phyloP scores from a whole-genome alignment of 2,329 filamentous ascomycete genomes.

The Colletotrichum trifolii region DNA sequence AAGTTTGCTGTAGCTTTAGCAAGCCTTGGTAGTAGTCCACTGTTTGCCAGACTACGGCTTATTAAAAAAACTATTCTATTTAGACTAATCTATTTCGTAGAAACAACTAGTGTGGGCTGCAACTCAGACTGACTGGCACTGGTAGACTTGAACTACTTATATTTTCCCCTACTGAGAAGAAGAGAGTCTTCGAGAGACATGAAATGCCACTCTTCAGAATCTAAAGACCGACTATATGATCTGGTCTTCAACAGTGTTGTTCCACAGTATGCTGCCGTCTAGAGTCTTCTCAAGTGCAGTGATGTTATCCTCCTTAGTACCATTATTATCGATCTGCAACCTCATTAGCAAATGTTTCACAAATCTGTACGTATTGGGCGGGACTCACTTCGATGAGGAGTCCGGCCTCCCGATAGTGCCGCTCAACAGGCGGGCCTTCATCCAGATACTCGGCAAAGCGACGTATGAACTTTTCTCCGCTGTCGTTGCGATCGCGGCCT shows the following conservation, averaged over 20 bases:
- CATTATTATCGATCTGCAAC: slow-evolving; percentile 7
- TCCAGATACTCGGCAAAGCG: neutral
- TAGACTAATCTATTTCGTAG: no score
- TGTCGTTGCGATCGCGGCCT: slow-evolving; percentile 15
- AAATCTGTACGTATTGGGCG: neutral
- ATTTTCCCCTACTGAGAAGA: no score
- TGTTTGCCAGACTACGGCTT: no score
- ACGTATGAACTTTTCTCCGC: neutral
- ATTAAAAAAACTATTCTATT: rapidly evolving
- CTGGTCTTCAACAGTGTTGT: neutral
- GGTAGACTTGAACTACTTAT: no score
- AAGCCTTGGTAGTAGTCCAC: no score
- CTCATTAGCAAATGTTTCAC: neutral
- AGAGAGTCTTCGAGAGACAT: no score
- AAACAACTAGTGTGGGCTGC: no score
- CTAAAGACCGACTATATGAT: slow-evolving; percentile 1
- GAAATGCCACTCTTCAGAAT: neutral
- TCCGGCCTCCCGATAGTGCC: slow-evolving; percentile 10
- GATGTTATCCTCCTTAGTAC: slow-evolving; percentile 15
- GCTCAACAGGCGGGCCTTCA: slow-evolving; percentile 9
- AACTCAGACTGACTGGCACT: no score
- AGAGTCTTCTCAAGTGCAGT: slow-evolving; percentile 1
- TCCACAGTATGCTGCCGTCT: neutral
- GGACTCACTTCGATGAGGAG: neutral
- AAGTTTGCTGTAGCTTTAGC: no score